Evolutionary conservation across 441 rosid genomes (phyloP).

Genomic region (Syzygium malaccense): DNA sequence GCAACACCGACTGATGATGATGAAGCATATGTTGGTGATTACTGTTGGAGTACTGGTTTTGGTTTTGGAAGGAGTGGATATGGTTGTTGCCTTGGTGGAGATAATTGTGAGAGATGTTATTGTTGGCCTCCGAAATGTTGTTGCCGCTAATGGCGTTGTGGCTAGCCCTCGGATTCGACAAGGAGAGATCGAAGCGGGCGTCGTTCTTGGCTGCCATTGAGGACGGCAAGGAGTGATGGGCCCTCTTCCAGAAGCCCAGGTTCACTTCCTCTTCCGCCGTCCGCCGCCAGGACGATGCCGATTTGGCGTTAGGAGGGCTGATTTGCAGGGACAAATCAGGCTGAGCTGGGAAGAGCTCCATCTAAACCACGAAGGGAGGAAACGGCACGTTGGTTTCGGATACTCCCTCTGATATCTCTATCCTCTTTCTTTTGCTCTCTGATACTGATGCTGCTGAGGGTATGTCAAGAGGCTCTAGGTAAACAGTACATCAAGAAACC

Average conservation of each 20-base stretch:
- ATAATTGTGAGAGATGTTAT: background rate
- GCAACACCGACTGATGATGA: background rate
- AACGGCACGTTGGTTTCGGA: background rate
- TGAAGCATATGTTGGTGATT: background rate
- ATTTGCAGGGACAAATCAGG: constrained; percentile 13
- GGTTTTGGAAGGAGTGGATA: background rate
- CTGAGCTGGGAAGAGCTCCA: constrained; percentile 16
- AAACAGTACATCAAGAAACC: background rate
- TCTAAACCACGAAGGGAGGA: background rate
- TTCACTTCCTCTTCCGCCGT: background rate
- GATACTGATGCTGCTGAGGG: background rate
- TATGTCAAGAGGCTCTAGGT: background rate
- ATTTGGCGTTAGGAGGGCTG: constrained; percentile 12
- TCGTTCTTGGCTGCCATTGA: background rate
- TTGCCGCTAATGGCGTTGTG: background rate
- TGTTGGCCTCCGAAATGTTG: background rate
- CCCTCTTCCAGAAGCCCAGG: background rate
- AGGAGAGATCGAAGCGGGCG: background rate
- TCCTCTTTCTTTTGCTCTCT: background rate
- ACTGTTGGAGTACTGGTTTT: background rate
- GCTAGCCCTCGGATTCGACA: background rate
- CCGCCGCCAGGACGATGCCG: background rate
- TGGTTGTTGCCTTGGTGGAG: background rate
- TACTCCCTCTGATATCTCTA: background rate
- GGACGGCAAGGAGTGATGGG: background rate